phyloP scores from a whole-genome alignment of 495 filamentous ascomycete species.

The Aspergillus steynii region DNA sequence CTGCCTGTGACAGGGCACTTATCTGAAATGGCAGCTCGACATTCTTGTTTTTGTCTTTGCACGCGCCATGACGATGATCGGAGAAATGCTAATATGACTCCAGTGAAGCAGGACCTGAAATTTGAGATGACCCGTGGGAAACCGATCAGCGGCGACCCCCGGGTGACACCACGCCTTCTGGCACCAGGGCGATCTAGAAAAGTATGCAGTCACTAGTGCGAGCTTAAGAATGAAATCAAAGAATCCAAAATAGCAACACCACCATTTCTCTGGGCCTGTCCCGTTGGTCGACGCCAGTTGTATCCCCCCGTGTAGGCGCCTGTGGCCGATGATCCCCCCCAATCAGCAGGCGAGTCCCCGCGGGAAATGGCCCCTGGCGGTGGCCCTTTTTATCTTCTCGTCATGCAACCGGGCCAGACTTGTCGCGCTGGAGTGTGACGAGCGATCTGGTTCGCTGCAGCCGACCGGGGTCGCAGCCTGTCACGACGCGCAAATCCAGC shows the following conservation, averaged over 20 bases:
- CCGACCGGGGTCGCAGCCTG: neutral
- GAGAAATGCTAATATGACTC: neutral
- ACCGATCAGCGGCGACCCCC: neutral
- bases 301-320: neutral
- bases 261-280: neutral
- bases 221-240: neutral
- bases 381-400: neutral
- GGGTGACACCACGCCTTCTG: neutral
- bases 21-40: constrained; percentile 51
- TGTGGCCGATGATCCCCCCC: neutral
- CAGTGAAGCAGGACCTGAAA: neutral
- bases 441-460: constrained; percentile 18
- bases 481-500: neutral
- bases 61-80: neutral
- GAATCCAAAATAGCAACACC: neutral
- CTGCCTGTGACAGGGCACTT: constrained; percentile 82
- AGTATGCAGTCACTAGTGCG: neutral
- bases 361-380: neutral
- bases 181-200: neutral
- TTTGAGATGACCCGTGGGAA: neutral
- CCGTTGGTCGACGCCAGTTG: neutral
- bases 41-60: neutral
- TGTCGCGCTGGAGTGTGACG: constrained; percentile 9
- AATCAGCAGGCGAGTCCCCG: neutral
- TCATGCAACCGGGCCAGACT: neutral